phyloP scores from a whole-genome alignment of 371 early-diverging fungal species.

The Mortierella sp. region DNA sequence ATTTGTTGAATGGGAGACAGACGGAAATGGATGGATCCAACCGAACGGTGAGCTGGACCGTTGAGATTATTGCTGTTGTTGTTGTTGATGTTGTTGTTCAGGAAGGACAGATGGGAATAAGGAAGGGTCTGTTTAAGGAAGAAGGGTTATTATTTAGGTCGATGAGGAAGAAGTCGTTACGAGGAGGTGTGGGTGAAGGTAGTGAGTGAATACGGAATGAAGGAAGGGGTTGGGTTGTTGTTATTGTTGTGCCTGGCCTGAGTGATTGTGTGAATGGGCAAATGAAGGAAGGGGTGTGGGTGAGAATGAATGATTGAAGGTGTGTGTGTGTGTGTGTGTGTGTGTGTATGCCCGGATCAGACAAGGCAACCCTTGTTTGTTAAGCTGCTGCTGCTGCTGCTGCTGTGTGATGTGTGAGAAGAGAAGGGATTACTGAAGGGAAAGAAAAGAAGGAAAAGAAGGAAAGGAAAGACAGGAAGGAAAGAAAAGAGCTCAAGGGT shows the following conservation, averaged over 20 bases:
- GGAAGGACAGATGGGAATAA: neutral
- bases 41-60: neutral
- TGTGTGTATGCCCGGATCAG: neutral
- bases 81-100: too few species aligned
- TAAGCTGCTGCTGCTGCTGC: neutral
- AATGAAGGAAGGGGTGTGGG: neutral
- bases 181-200: neutral
- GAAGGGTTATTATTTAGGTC: neutral
- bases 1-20: slow-evolving; percentile 1
- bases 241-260: too few species aligned
- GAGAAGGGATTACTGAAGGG: neutral
- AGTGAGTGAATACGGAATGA: neutral
- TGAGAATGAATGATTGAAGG: too few species aligned
- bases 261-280: too few species aligned
- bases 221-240: too few species aligned
- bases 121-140: neutral
- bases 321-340: neutral
- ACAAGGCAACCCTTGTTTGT: neutral
- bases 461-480: too few species aligned
- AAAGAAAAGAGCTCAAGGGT: too few species aligned
- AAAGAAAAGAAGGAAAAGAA: neutral
- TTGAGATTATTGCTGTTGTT: neutral
- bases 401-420: neutral
- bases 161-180: slow-evolving; percentile 1
- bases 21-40: neutral